Percentiles rank a stretch among this genome's conserved stretches.
Evolutionary conservation across 2,329 filamentous ascomycete species (phyloP).

Genomic region (Phyllosticta ampelicida): DNA sequence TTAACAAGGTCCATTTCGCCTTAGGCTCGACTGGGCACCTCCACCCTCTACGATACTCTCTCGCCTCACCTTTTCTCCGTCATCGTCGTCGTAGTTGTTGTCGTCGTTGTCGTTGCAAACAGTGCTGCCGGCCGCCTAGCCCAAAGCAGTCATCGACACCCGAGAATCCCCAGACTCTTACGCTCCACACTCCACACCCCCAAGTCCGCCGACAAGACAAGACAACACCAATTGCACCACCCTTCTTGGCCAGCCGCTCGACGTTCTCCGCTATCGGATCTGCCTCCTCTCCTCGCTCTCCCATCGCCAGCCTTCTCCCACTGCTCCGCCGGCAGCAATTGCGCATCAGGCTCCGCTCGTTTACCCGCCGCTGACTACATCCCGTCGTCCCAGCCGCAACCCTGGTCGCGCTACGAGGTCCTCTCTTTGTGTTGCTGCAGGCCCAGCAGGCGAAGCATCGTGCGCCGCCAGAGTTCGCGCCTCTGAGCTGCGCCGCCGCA

Average conservation of each 20-base stretch:
- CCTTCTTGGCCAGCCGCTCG: background rate
- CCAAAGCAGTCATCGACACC: background rate
- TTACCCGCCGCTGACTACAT: background rate
- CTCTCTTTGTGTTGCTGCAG: background rate
- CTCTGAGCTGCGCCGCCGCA: constrained; percentile 5
- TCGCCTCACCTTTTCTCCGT: no score
- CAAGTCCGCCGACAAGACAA: background rate
- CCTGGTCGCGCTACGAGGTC: constrained; percentile 3
- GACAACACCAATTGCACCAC: background rate
- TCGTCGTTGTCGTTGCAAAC: background rate
- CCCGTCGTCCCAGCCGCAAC: background rate
- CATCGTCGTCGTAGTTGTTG: no score
- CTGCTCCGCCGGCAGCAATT: background rate
- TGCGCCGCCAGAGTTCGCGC: background rate
- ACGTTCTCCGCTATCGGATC: background rate
- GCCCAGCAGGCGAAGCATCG: background rate
- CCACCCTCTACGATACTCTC: no score
- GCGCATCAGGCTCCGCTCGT: background rate
- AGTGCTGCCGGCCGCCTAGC: background rate
- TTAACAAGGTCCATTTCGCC: no score
- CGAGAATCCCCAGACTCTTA: background rate
- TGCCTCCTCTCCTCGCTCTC: background rate
- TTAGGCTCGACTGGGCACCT: no score
- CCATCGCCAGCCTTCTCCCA: background rate
- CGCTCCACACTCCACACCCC: background rate